Percentiles rank a stretch among this genome's conserved stretches.
Evolutionary conservation across 2,329 filamentous ascomycete genomes (phyloP).

Genomic region (Emergomyces africanus): DNA sequence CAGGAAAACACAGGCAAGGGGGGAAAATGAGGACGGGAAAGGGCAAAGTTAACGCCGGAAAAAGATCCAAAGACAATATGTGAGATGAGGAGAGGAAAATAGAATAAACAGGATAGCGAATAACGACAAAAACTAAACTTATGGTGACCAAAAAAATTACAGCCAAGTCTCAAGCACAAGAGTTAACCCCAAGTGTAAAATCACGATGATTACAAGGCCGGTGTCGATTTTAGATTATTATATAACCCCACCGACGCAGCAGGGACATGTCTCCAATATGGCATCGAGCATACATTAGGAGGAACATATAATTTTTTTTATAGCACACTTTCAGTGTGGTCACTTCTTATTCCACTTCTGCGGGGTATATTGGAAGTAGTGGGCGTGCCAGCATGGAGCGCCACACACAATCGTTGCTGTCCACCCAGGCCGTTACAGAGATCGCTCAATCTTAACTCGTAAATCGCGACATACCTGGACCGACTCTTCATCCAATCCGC

Average conservation of each 20-base stretch:
- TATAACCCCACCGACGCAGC: not conserved
- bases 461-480: slow-evolving; percentile 30
- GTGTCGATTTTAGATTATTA: not conserved
- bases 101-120: not conserved
- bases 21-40: not conserved
- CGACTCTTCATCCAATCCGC: slow-evolving; percentile 27
- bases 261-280: not conserved
- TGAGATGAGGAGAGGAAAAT: not conserved
- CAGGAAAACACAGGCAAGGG: not conserved
- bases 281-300: not conserved
- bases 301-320: not conserved
- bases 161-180: not conserved
- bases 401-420: not conserved
- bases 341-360: not conserved
- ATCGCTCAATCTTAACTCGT: slow-evolving; percentile 24
- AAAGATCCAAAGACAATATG: not conserved
- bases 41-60: not conserved
- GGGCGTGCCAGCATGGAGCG: not conserved
- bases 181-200: not conserved
- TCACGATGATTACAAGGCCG: not conserved
- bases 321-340: not conserved
- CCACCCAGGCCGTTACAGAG: slow-evolving; percentile 1
- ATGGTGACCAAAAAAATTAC: not conserved
- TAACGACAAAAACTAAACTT: not conserved
- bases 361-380: not conserved